Base-by-base conservation (phyloP, 2,329 filamentous ascomycete genomes). In the Hirsutella minnesotensis region DNA sequence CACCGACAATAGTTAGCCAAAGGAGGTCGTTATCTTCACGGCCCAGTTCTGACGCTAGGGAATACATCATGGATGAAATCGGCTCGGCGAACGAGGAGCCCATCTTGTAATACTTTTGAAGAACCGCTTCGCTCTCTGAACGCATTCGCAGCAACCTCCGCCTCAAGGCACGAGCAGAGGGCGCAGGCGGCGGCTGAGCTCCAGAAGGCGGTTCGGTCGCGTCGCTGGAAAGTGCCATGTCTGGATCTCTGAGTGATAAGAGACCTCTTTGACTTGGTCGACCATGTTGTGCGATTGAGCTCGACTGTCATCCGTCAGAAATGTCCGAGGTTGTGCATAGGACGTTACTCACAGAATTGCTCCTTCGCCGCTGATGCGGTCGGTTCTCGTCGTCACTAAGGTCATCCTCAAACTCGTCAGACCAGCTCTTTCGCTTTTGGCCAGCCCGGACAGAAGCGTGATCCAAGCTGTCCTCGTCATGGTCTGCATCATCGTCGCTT, bases 1-100 rank as follows among this genome's bases (percentile, higher is more conserved):
- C 86, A 5, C 92, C 92, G 21, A 98, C 86, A 55, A 96, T 95
- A 5, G 88, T 81, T 45, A 95, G 74, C 92, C 92, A 98, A 13
- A 98, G 72, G 19, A 96, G 71, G 54, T 98, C 89, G 54, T 96
- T 98, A 61, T 96, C 90, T 69, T 96, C 92, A 42, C 89, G 83
- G 48, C 92, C 92, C 7, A 98, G 77, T 57, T 96, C 92, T 1
- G 89, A 95, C 1, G 90, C 92, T 13, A 98, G 72, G 1, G 88
- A 94, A 62, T 96, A 98, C 56, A 95, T 77, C 66, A 96, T 82
- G 1, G 89, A 94, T 0, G 89, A 92, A 43, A 96, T 86, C 1
- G 92, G 92, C 58, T 98, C 92, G 0, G 90, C 90, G 57, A 94
- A 95, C 2, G 88, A 94, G 3, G 86, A 82, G 34, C 92, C 92